phyloP scores from a whole-genome alignment of 805 yeast species.

The Pichia paraexigua region DNA sequence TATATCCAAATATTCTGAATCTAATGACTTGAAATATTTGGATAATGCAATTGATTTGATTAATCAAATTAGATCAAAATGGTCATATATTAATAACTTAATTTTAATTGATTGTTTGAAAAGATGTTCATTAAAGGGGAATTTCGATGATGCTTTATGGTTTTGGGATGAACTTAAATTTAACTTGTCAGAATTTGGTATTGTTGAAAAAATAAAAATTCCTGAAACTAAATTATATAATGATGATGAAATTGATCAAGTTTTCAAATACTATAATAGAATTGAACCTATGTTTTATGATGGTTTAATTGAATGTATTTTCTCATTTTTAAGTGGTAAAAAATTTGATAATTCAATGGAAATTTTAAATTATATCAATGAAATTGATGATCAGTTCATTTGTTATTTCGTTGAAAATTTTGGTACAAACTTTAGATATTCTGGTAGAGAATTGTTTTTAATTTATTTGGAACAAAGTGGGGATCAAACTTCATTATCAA shows the following conservation, averaged over 20 bases:
- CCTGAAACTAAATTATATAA: slow-evolving; percentile 19
- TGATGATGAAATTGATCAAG: slow-evolving; percentile 13
- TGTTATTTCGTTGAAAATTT: slow-evolving; percentile 16
- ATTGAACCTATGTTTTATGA: slow-evolving; percentile 22
- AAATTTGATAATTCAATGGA: slow-evolving; percentile 17
- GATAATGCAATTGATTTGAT: slow-evolving; percentile 32
- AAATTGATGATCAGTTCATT: slow-evolving; percentile 19
- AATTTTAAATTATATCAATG: slow-evolving; percentile 15
- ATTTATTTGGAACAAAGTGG: slow-evolving; percentile 10
- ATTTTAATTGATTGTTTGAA: slow-evolving; percentile 30
- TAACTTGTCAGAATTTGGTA: slow-evolving; percentile 21
- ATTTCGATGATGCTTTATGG: slow-evolving; percentile 22
- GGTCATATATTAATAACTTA: slow-evolving; percentile 30
- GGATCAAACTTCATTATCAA: slow-evolving; percentile 6
- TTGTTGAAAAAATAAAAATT: slow-evolving; percentile 15
- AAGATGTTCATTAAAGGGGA: slow-evolving; percentile 23
- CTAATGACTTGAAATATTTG: slow-evolving; percentile 7
- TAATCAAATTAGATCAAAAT: slow-evolving; percentile 21
- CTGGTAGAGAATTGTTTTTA: slow-evolving; percentile 20
- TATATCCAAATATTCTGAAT: slow-evolving; percentile 19
- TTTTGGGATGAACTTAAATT: slow-evolving; percentile 27
- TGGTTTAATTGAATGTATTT: slow-evolving; percentile 19
- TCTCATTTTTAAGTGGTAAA: slow-evolving; percentile 16
- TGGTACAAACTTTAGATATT: slow-evolving; percentile 12
- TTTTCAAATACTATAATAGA: slow-evolving; percentile 24